Evolutionary conservation across 1,284 basidiomycete species (phyloP).

Genomic region (Volvariella volvacea): DNA sequence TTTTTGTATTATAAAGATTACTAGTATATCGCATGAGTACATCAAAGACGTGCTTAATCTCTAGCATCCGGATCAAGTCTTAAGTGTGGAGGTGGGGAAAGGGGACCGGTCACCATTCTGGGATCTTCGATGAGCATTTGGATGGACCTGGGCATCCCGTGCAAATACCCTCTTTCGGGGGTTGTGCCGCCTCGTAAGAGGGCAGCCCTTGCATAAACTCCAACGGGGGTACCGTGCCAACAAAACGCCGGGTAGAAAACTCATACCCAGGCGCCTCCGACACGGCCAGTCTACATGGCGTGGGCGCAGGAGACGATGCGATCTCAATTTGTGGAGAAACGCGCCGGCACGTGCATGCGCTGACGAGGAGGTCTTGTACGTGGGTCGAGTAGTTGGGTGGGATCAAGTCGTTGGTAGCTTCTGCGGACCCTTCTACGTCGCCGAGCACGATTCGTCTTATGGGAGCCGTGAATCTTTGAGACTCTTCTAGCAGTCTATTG

Average conservation of each 20-base stretch:
- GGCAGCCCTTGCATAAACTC: slow-evolving; percentile 68
- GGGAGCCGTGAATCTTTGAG: slow-evolving; percentile 58
- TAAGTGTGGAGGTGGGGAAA: no score
- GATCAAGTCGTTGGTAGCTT: slow-evolving; percentile 58
- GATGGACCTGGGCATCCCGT: no score
- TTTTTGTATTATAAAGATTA: no score
- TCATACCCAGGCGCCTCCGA: slow-evolving; percentile 82
- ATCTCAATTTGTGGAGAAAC: no score
- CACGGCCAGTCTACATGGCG: slow-evolving; percentile 47
- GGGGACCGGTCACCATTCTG: no score
- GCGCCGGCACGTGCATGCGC: slow-evolving; percentile 63
- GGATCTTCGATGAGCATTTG: no score
- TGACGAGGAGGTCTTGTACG: slow-evolving; percentile 84
- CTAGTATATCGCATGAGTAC: no score
- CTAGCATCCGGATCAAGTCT: no score
- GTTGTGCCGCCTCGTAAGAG: slow-evolving; percentile 69
- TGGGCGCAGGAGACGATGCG: neutral
- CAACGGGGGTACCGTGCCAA: slow-evolving; percentile 83
- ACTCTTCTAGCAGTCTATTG: slow-evolving; percentile 65
- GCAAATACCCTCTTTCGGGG: no score
- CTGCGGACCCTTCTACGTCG: slow-evolving; percentile 27
- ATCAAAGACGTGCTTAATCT: no score
- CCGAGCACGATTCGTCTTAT: slow-evolving; percentile 59
- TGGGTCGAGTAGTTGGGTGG: slow-evolving; percentile 85
- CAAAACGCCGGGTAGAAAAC: slow-evolving; percentile 73